Base-by-base conservation (phyloP, 2,329 filamentous ascomycete genomes). In the Colletotrichum phormii region DNA sequence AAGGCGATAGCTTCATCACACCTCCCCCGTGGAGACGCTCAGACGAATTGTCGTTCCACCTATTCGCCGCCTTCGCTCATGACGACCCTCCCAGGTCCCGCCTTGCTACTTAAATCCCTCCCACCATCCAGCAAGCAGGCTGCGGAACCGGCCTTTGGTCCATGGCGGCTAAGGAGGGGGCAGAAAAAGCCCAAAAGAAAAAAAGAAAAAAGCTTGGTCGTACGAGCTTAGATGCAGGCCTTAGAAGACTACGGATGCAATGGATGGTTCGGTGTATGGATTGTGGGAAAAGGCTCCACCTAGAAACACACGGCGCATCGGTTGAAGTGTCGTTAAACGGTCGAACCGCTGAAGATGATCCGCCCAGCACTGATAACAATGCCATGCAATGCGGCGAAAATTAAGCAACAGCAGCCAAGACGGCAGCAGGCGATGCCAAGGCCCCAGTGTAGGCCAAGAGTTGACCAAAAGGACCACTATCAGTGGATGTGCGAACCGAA, bases 341-440 rank as follows among this genome's bases (percentile, higher is more conserved):
- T 70, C 57, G 60, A 61, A 61, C 24, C 15, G 26, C 12, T 37
- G 26, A 29, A 37, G 49, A 31, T 55, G 51, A 18, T 8, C 31
- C 49, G 15, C 11, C 31, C 24, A 61, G 55, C 68, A 71, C 55
- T 55, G 55, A 33, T 49, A 12, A 26, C 24, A 24, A 55, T 22
- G 70, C 70, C 70, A 72, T 72, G 70, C 53, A 70, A 61, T 72
- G 70, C 66, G 70, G 70, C 70, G 70, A 70, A 70, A 72, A 72
- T 24, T 33, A 72, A 72, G 70, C 70, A 49, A 72, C 63, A 49
- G 51, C 46, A 51, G 70, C 70, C 70, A 72, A 72, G 70, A 31
- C 70, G 70, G 70, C 66, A 72, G 70, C 51, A 26, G 22, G 59
- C 64, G 58, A 46, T 68, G 69, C 70, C 70, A 72, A 72, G 70